Evolutionary conservation across 148 eudicot genomes (phyloP).

Genomic region (Vaccinium darrowii): DNA sequence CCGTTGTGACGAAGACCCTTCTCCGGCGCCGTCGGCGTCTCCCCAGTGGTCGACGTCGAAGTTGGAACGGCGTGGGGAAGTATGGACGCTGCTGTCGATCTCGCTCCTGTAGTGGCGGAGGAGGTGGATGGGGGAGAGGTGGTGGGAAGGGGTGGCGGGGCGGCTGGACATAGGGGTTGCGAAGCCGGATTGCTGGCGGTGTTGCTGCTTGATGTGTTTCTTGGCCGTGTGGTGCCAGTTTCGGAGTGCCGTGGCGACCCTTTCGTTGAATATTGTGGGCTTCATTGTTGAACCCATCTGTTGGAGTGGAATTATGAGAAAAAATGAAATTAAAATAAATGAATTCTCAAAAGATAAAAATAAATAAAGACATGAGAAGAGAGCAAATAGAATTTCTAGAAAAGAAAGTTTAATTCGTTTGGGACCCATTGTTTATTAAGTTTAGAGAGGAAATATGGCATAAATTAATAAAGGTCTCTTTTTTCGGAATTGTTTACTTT

Average conservation of each 20-base stretch:
- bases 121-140: slow-evolving; percentile 36
- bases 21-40: slow-evolving; percentile 6
- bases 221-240: slow-evolving; percentile 48
- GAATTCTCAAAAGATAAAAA: no score
- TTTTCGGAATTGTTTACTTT: no score
- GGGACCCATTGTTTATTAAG: no score
- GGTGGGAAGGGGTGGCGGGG: slow-evolving; percentile 29
- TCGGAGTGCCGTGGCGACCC: slow-evolving; percentile 31
- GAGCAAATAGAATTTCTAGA: no score
- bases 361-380: no score
- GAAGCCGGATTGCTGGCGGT: slow-evolving; percentile 11
- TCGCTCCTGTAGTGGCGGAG: slow-evolving; percentile 31
- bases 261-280: slow-evolving; percentile 48
- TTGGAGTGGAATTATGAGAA: neutral
- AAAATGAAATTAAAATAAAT: neutral
- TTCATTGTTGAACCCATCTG: slow-evolving; percentile 59
- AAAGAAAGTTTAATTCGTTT: no score
- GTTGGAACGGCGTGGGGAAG: slow-evolving; percentile 24
- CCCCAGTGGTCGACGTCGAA: slow-evolving; percentile 26
- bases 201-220: slow-evolving; percentile 34
- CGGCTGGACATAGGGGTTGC: slow-evolving; percentile 35
- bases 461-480: no score
- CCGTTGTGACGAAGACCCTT: neutral
- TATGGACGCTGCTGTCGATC: slow-evolving; percentile 22
- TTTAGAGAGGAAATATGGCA: no score